Evolutionary conservation across 2,329 filamentous ascomycete species (phyloP).

Genomic region (Claviceps quebecensis): DNA sequence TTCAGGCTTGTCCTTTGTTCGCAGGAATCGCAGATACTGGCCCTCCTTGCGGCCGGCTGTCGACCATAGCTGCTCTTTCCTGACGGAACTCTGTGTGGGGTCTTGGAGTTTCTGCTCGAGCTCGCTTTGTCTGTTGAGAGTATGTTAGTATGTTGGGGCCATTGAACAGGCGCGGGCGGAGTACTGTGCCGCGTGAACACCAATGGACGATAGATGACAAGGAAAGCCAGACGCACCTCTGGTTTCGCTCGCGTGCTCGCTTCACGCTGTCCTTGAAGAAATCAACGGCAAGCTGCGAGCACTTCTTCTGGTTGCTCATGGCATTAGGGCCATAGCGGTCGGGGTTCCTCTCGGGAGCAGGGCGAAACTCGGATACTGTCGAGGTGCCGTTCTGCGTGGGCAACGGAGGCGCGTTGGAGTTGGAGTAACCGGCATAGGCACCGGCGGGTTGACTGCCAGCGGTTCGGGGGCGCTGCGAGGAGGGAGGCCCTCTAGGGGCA

Average conservation of each 20-base stretch:
- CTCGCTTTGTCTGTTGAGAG: conserved; percentile 61
- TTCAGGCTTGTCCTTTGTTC: conserved; percentile 81
- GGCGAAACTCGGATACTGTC: conserved; percentile 59
- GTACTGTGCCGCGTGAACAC: not conserved
- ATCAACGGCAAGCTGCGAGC: conserved; percentile 59
- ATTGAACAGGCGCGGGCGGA: not conserved
- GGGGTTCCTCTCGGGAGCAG: conserved; percentile 73
- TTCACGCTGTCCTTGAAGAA: conserved; percentile 99
- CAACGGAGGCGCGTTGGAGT: conserved; percentile 44
- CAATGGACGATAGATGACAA: not conserved
- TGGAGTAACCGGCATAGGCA: conserved; percentile 50
- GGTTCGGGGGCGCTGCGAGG: conserved; percentile 68
- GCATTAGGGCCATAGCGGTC: conserved; percentile 41
- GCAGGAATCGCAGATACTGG: conserved; percentile 83
- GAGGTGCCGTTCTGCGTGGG: conserved; percentile 41
- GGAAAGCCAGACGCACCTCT: conserved; percentile 45
- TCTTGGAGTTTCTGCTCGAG: conserved; percentile 77
- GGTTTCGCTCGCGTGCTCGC: conserved; percentile 84
- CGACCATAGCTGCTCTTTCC: conserved; percentile 75
- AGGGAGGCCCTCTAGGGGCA: conserved; percentile 50
- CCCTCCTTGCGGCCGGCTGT: conserved; percentile 79
- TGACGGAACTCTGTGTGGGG: conserved; percentile 55
- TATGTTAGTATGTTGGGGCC: too few species aligned
- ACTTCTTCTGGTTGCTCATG: conserved; percentile 59
- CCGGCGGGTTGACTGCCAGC: conserved; percentile 56